Percentiles rank a stretch among this genome's conserved stretches.
phyloP scores from a whole-genome alignment of 768 basidiomycete genomes.

The Tulasnella sp. region DNA sequence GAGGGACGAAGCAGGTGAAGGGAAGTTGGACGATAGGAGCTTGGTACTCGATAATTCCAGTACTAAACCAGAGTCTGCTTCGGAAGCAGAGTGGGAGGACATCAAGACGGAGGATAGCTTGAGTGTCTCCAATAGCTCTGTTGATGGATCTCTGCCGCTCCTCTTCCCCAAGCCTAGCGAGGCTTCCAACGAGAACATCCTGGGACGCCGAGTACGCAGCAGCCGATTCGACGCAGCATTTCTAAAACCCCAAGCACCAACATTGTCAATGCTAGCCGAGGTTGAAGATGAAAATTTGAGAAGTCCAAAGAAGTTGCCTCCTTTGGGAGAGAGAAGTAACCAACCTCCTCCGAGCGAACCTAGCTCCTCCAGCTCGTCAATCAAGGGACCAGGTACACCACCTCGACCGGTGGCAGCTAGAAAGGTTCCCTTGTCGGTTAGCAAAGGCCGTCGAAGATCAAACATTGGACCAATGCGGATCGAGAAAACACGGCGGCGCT shows the following conservation, averaged over 20 bases:
- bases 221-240: slow-evolving; percentile 60
- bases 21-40: slow-evolving; percentile 53
- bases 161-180: background rate
- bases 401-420: slow-evolving; percentile 36
- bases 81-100: slow-evolving; percentile 48
- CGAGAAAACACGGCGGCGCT: slow-evolving; percentile 60
- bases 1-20: slow-evolving; percentile 77
- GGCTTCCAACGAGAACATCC: background rate
- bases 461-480: slow-evolving; percentile 62
- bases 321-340: slow-evolving; percentile 52
- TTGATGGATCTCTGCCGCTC: slow-evolving; percentile 17
- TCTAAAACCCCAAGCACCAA: slow-evolving; percentile 38
- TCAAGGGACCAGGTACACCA: slow-evolving; percentile 30
- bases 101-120: slow-evolving; percentile 62
- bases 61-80: slow-evolving; percentile 23
- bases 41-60: slow-evolving; percentile 25
- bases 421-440: slow-evolving; percentile 25
- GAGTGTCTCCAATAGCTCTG: slow-evolving; percentile 39
- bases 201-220: slow-evolving; percentile 38
- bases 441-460: slow-evolving; percentile 47
- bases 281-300: slow-evolving; percentile 27
- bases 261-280: slow-evolving; percentile 57
- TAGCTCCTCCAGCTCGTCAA: slow-evolving; percentile 3
- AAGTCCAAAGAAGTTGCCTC: slow-evolving; percentile 10
- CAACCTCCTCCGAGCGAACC: slow-evolving; percentile 17